These are phyloP conservation scores for Orbilia javanica DNA, from an alignment of 2,329 filamentous ascomycete genomes.

Conservation along the genomic window DNA sequence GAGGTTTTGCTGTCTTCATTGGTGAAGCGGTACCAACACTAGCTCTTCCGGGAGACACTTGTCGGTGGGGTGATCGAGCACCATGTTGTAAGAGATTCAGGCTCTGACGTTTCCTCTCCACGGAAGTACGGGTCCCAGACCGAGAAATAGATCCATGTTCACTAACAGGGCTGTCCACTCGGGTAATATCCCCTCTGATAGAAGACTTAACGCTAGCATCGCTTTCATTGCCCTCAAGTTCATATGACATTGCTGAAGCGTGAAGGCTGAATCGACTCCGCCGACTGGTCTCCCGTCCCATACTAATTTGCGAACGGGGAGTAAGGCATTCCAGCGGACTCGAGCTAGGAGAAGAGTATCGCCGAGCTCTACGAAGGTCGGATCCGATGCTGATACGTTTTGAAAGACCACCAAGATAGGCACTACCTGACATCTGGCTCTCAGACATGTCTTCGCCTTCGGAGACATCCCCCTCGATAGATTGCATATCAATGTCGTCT, in stretches of 20 bases:
- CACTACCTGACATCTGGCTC: constrained; percentile 53
- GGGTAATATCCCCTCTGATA: constrained; percentile 63
- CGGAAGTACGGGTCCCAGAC: constrained; percentile 54
- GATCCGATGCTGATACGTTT: constrained; percentile 61
- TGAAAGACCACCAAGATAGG: constrained; percentile 49
- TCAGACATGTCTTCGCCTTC: constrained; percentile 57
- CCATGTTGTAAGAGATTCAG: constrained; percentile 67
- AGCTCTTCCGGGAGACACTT: constrained; percentile 82
- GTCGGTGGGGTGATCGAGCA: constrained; percentile 81
- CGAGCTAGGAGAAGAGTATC: constrained; percentile 81
- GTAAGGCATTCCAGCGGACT: constrained; percentile 93
- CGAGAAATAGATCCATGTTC: constrained; percentile 73
- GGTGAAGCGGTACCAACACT: constrained; percentile 80
- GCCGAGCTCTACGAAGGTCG: constrained; percentile 64
- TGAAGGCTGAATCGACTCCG: constrained; percentile 60
- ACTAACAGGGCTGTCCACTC: constrained; percentile 90
- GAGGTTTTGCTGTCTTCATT: constrained; percentile 84
- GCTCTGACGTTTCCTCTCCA: constrained; percentile 83
- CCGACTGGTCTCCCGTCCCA: constrained; percentile 47
- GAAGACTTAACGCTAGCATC: constrained; percentile 88
- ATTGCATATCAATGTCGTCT: constrained; percentile 63
- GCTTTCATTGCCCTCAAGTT: constrained; percentile 88
- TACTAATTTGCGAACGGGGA: constrained; percentile 81
- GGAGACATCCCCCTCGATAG: constrained; percentile 61
- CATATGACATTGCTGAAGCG: constrained; percentile 69